These are phyloP conservation scores for Dactylellina sp. DNA, from an alignment of 2,329 filamentous ascomycete genomes.

Conservation along the genomic window DNA sequence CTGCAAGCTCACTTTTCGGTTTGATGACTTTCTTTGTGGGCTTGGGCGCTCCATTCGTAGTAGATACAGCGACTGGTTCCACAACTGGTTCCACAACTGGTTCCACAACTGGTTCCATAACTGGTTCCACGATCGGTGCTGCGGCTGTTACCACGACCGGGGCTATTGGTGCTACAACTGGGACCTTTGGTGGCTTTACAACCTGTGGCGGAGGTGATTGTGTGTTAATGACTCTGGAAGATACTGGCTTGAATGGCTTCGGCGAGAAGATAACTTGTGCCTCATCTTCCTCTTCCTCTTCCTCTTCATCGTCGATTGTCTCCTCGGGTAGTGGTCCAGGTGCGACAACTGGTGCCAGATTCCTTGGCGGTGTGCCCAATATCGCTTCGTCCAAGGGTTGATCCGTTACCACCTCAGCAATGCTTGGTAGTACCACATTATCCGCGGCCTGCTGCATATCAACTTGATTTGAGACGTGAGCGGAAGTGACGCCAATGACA, in stretches of 20 bases:
- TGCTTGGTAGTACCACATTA: constrained; percentile 35
- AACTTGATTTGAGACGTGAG: constrained; percentile 7
- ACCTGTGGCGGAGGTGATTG: constrained; percentile 17
- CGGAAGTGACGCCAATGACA: constrained; percentile 36
- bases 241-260: constrained; percentile 49
- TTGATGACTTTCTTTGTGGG: constrained; percentile 27
- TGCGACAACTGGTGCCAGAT: constrained; percentile 17
- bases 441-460: constrained; percentile 15
- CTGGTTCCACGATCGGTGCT: neutral
- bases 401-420: constrained; percentile 41
- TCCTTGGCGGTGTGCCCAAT: constrained; percentile 26
- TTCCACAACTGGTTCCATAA: neutral
- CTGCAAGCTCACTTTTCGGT: constrained; percentile 21
- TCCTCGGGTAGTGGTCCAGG: constrained; percentile 37
- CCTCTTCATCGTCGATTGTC: constrained; percentile 20
- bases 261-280: constrained; percentile 31
- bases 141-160: neutral
- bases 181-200: constrained; percentile 1
- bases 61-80: neutral
- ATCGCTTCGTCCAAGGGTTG: constrained; percentile 17
- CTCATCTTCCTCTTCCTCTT: constrained; percentile 10
- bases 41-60: constrained; percentile 36
- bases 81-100: neutral
- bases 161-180: neutral
- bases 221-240: constrained; percentile 36